Percentiles rank a stretch among this genome's conserved stretches.
Evolutionary conservation across 2,329 filamentous ascomycete genomes (phyloP).

Genomic region (Sarocladiaceae sp.): DNA sequence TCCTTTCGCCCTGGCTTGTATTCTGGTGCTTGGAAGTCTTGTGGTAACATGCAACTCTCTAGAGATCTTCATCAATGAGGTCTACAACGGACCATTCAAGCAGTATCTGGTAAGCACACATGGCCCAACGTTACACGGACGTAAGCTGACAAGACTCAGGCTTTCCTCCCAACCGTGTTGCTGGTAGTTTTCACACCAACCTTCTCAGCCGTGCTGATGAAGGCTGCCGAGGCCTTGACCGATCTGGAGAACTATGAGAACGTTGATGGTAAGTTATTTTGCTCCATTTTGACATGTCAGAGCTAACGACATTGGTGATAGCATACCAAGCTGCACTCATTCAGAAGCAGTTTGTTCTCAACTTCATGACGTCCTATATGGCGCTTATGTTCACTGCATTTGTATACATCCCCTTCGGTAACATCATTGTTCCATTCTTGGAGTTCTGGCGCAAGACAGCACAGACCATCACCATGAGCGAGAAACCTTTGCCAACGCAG

Average conservation of each 20-base stretch:
- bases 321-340: slow-evolving; percentile 80
- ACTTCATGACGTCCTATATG: slow-evolving; percentile 94
- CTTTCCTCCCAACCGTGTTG: slow-evolving; percentile 83
- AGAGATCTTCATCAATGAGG: slow-evolving; percentile 92
- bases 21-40: slow-evolving; percentile 69
- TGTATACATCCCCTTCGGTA: slow-evolving; percentile 89
- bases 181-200: slow-evolving; percentile 79
- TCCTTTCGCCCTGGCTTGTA: slow-evolving; percentile 76
- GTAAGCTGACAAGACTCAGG: slow-evolving; percentile 39
- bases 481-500: slow-evolving; percentile 62
- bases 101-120: slow-evolving; percentile 62
- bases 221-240: slow-evolving; percentile 71
- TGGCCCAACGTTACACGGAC: not conserved
- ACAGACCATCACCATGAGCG: slow-evolving; percentile 68
- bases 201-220: slow-evolving; percentile 70
- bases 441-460: slow-evolving; percentile 75
- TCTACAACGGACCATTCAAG: slow-evolving; percentile 88
- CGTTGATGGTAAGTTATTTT: slow-evolving; percentile 53
- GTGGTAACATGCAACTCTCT: slow-evolving; percentile 87
- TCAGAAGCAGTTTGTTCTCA: slow-evolving; percentile 90
- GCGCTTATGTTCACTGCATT: slow-evolving; percentile 91
- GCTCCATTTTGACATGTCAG: not conserved
- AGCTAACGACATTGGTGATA: slow-evolving; percentile 19
- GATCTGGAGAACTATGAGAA: slow-evolving; percentile 92
- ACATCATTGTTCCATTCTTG: slow-evolving; percentile 77